A percentile compares a stretch with the other conserved stretches of the same genome.
phyloP scores from a whole-genome alignment of 768 basidiomycete species.

The Tricholoma terreum region DNA sequence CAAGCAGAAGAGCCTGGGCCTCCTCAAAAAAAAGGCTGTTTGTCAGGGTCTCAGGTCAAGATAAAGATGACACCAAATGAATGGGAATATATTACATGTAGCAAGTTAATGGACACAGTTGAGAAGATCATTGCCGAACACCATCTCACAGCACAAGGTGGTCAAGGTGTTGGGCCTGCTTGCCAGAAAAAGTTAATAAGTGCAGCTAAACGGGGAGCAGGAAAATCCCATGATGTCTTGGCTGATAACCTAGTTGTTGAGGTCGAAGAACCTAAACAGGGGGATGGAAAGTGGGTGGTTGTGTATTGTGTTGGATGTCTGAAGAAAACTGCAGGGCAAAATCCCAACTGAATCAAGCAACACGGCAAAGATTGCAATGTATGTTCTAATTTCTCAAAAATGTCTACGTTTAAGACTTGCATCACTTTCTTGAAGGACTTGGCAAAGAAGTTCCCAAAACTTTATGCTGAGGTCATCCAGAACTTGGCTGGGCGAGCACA shows the following conservation, averaged over 20 bases:
- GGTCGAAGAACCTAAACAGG: background rate
- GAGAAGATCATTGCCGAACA: conserved; percentile 5
- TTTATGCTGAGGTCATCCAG: background rate
- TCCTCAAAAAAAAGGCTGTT: no score
- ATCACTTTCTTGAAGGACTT: no score
- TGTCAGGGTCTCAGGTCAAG: background rate
- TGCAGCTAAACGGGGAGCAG: conserved; percentile 3
- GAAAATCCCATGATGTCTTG: conserved; percentile 7
- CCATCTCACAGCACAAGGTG: conserved; percentile 7
- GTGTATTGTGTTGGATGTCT: conserved; percentile 15
- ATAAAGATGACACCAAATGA: background rate
- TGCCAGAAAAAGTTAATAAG: background rate
- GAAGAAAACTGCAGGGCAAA: conserved; percentile 5
- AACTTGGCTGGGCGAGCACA: conserved; percentile 6
- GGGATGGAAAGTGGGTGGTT: background rate
- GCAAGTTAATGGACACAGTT: background rate
- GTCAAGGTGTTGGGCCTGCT: conserved; percentile 8
- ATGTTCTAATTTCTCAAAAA: background rate
- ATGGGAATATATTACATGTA: background rate
- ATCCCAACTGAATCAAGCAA: conserved; percentile 8
- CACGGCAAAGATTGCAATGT: conserved; percentile 15
- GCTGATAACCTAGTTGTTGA: conserved; percentile 12
- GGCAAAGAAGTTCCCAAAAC: conserved; percentile 1
- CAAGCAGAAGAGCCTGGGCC: no score
- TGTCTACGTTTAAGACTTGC: no score